Percentiles rank a stretch among this genome's conserved stretches.
These are phyloP conservation scores for Schizonepeta tenuifolia DNA, from an alignment of 257 asterid genomes.

Conservation along the genomic window DNA sequence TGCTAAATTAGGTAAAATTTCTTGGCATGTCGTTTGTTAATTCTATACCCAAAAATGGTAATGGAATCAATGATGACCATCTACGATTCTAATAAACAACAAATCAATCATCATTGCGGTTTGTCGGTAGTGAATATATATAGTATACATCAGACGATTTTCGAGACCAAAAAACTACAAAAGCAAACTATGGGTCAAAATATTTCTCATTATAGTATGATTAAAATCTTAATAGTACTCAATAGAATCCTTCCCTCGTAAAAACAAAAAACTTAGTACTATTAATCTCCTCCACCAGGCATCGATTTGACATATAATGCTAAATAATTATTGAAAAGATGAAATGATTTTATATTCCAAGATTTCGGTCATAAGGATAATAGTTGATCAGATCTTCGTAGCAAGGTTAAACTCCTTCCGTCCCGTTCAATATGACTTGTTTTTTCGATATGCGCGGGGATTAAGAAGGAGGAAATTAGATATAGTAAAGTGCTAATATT, in stretches of 20 bases:
- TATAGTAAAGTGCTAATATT: too few species aligned
- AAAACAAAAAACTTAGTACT: background rate
- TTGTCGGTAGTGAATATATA: background rate
- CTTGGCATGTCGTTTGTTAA: background rate
- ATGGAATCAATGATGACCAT: conserved; percentile 16
- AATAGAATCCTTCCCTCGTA: too few species aligned
- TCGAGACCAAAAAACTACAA: background rate
- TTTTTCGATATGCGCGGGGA: too few species aligned
- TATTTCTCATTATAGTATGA: background rate
- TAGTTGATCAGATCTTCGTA: too few species aligned
- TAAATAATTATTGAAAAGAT: background rate
- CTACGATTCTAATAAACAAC: background rate
- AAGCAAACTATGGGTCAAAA: background rate
- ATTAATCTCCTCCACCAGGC: background rate
- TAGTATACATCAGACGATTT: background rate
- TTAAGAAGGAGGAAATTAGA: too few species aligned
- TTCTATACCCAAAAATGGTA: background rate
- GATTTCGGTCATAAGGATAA: background rate
- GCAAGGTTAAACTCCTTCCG: too few species aligned
- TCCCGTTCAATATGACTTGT: too few species aligned
- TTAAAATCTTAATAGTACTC: too few species aligned
- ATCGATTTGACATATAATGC: background rate
- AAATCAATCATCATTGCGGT: background rate
- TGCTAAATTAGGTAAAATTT: too few species aligned
- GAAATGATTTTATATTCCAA: background rate